phyloP scores from a whole-genome alignment of 257 asterid species.

The Fraxinus excelsior region DNA sequence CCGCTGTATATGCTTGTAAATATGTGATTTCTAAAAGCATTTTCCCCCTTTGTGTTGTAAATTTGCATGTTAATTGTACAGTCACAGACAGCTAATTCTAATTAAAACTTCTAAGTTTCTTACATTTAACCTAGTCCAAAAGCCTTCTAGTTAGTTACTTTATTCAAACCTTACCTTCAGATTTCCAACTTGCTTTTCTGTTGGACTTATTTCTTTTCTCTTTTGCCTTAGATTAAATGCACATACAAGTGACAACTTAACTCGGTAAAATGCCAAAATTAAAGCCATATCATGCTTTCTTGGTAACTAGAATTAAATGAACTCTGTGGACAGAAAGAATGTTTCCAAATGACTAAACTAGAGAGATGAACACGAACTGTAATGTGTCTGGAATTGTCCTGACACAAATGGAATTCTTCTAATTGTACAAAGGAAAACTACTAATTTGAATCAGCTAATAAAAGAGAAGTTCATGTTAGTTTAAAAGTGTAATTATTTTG shows the following conservation, averaged over 20 bases:
- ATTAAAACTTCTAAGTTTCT: background rate
- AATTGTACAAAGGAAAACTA: background rate
- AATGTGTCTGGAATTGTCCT: background rate
- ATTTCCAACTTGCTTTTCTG: background rate
- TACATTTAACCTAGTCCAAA: background rate
- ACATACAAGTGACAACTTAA: background rate
- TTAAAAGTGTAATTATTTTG: background rate
- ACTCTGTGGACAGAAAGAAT: background rate
- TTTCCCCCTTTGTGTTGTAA: background rate
- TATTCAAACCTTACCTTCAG: background rate
- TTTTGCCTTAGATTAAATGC: background rate
- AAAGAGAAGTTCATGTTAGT: background rate
- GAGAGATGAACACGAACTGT: background rate
- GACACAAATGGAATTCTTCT: background rate
- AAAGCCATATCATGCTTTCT: background rate
- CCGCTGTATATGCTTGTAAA: background rate
- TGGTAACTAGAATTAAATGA: background rate
- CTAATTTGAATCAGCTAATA: background rate
- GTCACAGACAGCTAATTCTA: background rate
- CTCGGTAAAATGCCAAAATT: background rate
- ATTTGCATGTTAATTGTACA: background rate
- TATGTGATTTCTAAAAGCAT: background rate
- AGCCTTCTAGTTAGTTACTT: background rate
- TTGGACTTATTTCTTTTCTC: background rate
- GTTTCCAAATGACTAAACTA: constrained; percentile 2